These are phyloP conservation scores for Ammopiptanthus mongolicus DNA, from an alignment of 306 rosid genomes.

Conservation along the genomic window DNA sequence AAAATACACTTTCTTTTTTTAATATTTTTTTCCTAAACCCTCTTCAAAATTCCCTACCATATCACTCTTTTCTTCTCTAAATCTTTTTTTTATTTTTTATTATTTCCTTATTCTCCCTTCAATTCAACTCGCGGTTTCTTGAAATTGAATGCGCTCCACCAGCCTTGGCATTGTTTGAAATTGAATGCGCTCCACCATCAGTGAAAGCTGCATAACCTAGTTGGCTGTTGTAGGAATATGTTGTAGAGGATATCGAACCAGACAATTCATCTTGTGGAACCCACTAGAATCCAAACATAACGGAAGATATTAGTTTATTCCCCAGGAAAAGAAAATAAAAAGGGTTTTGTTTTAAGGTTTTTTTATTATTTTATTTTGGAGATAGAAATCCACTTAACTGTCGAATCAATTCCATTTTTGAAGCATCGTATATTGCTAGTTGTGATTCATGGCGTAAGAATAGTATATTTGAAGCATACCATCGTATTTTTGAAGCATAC, in stretches of 20 bases:
- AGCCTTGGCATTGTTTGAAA: too few relatives aligned
- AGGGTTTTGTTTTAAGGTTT: background rate
- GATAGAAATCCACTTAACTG: constrained; percentile 30
- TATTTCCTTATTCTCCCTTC: too few relatives aligned
- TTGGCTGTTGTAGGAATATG: constrained; percentile 69
- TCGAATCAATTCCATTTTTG: constrained; percentile 42
- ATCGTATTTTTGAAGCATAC: too few relatives aligned
- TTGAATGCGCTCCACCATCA: too few relatives aligned
- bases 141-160: too few relatives aligned
- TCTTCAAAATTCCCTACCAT: too few relatives aligned
- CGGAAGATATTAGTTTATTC: background rate
- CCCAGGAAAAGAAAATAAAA: background rate
- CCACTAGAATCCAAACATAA: constrained; percentile 52
- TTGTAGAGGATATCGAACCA: constrained; percentile 54
- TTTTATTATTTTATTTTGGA: background rate
- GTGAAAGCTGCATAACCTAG: constrained; percentile 57
- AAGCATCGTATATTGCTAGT: constrained; percentile 56
- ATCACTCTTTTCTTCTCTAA: too few relatives aligned
- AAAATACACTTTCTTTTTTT: too few relatives aligned
- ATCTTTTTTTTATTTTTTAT: too few relatives aligned
- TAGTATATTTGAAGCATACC: too few relatives aligned
- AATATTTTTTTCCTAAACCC: too few relatives aligned
- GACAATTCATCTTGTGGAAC: constrained; percentile 55
- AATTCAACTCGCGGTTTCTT: too few relatives aligned
- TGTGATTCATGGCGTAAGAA: constrained; percentile 59